Conservation (phyloP, 306 rosid species). For the Trichosanthes cucumerina region DNA sequence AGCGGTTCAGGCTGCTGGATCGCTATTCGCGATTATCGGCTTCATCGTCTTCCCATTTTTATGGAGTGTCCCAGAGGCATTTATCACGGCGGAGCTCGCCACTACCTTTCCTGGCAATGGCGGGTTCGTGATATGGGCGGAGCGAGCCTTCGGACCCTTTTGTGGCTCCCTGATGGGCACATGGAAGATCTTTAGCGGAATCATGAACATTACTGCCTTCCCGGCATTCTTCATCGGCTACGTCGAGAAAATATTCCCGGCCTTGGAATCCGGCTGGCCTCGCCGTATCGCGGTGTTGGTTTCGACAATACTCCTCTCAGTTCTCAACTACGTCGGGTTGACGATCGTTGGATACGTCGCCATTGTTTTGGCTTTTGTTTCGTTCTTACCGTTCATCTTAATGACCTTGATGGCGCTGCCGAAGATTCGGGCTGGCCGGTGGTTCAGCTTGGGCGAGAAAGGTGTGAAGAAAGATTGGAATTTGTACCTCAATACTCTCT, state of each 20-base stretch:
- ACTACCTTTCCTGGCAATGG: slow-evolving; percentile 12
- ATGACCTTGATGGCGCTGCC: not conserved
- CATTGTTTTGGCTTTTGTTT: not conserved
- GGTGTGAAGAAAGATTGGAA: slow-evolving; percentile 13
- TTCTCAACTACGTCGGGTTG: not conserved
- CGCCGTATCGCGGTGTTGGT: not conserved
- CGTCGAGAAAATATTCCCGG: not conserved
- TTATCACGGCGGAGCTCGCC: slow-evolving; percentile 7
- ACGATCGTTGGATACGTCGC: not conserved
- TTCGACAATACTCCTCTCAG: not conserved
- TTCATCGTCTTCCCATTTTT: not conserved
- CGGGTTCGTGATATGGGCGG: slow-evolving; percentile 2
- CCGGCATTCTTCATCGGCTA: not conserved
- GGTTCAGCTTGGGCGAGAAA: not conserved
- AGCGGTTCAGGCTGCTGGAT: not conserved
- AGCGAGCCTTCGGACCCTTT: slow-evolving; percentile 6
- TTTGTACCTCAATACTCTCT: slow-evolving; percentile 10
- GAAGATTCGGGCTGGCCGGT: slow-evolving; percentile 1
- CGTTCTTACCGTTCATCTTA: not conserved
- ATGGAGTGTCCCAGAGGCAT: not conserved
- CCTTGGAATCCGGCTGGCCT: slow-evolving; percentile 11
- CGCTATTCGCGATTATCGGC: not conserved
- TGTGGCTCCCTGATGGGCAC: slow-evolving; percentile 9
- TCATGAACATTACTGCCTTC: slow-evolving; percentile 5
- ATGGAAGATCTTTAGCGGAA: not conserved